phyloP scores from a whole-genome alignment of 2,329 filamentous ascomycete species.

The Westerdykella sp. region DNA sequence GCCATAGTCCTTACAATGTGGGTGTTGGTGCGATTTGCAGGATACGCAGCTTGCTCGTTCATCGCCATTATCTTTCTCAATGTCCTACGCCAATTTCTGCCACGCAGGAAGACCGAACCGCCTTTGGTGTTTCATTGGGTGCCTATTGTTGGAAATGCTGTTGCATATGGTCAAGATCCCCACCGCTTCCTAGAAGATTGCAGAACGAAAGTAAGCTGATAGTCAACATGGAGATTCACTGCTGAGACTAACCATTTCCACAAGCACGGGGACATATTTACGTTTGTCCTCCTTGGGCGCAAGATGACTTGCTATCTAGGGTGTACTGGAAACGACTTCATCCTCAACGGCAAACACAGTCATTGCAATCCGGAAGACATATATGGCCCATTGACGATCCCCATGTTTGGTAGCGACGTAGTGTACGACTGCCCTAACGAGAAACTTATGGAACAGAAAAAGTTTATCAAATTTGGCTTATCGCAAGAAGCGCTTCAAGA shows the following conservation, averaged over 20 bases:
- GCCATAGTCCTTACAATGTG: too few species aligned
- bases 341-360: conserved; percentile 50
- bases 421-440: conserved; percentile 25
- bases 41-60: too few species aligned
- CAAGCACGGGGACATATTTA: conserved; percentile 50
- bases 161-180: conserved; percentile 54
- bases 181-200: conserved; percentile 62
- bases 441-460: conserved; percentile 27
- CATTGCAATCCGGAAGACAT: conserved; percentile 53
- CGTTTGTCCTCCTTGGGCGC: conserved; percentile 49
- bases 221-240: background rate
- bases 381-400: conserved; percentile 41
- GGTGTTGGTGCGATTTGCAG: too few species aligned
- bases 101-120: conserved; percentile 9
- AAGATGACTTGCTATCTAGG: conserved; percentile 49
- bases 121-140: conserved; percentile 77
- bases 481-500: conserved; percentile 61
- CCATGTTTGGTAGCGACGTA: conserved; percentile 19
- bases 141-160: conserved; percentile 48
- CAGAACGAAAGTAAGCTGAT: conserved; percentile 55
- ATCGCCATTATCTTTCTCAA: background rate
- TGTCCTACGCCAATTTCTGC: conserved; percentile 2
- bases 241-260: too few species aligned
- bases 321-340: conserved; percentile 50
- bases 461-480: conserved; percentile 67